Conservation (phyloP, 352 stramenopile genomes). For the Phytophthora pseudosyringae region DNA sequence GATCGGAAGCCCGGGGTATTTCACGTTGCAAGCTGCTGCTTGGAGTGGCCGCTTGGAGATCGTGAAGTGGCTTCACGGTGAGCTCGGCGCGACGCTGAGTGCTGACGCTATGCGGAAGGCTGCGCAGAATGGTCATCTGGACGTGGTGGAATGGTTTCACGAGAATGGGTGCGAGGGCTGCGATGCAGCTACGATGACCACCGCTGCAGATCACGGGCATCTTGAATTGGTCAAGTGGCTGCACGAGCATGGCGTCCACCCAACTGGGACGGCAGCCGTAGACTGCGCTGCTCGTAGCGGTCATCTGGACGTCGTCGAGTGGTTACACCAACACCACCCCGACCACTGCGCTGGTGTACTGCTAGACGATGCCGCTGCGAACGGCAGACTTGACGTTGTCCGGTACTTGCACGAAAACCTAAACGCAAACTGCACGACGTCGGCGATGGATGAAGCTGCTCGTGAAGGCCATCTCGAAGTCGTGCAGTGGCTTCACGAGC, state of each 20-base stretch:
- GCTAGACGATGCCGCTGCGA: slow-evolving; percentile 27
- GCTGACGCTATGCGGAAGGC: slow-evolving; percentile 25
- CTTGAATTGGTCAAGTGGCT: slow-evolving; percentile 31
- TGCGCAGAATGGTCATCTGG: slow-evolving; percentile 28
- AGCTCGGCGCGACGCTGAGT: slow-evolving; percentile 6
- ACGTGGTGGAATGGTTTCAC: slow-evolving; percentile 31
- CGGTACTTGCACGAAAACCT: slow-evolving; percentile 20
- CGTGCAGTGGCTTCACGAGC: slow-evolving; percentile 32
- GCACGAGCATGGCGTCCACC: slow-evolving; percentile 15
- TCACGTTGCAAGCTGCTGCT: slow-evolving; percentile 21
- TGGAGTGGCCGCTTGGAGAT: slow-evolving; percentile 30
- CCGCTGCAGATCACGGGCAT: slow-evolving; percentile 20
- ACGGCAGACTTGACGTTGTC: slow-evolving; percentile 16
- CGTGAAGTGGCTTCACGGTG: slow-evolving; percentile 29
- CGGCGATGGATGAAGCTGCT: slow-evolving; percentile 29
- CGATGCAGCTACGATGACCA: slow-evolving; percentile 17
- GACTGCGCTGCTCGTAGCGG: slow-evolving; percentile 24
- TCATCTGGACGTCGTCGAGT: slow-evolving; percentile 30
- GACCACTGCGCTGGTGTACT: slow-evolving; percentile 1
- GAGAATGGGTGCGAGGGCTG: slow-evolving; percentile 26
- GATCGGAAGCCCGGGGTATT: slow-evolving; percentile 21
- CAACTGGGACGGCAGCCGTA: slow-evolving; percentile 12
- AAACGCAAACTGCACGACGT: slow-evolving; percentile 4
- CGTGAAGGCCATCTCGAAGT: slow-evolving; percentile 25
- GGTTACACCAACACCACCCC: slow-evolving; percentile 19